Conservation (phyloP, 768 basidiomycete species). For the Xerocomus potaroensis region DNA sequence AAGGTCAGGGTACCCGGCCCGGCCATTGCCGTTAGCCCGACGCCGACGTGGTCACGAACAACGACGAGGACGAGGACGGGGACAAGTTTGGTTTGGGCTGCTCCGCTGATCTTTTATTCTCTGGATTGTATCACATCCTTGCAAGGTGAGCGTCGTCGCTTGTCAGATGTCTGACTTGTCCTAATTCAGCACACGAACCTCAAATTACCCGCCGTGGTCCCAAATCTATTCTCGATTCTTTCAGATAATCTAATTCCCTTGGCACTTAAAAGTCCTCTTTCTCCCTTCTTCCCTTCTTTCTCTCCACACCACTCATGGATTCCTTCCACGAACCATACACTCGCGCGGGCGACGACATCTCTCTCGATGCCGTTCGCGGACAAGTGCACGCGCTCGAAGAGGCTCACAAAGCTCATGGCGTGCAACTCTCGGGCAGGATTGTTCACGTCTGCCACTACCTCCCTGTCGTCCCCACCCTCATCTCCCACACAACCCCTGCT, state of each 20-base stretch:
- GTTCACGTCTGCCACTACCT: slow-evolving; percentile 92
- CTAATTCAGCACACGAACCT: slow-evolving; percentile 23
- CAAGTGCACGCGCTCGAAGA: slow-evolving; percentile 71
- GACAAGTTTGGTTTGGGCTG: no score
- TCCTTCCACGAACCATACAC: slow-evolving; percentile 71
- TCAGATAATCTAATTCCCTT: slow-evolving; percentile 25
- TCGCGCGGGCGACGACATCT: slow-evolving; percentile 58
- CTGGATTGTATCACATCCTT: background rate
- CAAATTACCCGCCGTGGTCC: slow-evolving; percentile 19
- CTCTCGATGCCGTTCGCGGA: slow-evolving; percentile 67
- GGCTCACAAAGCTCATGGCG: slow-evolving; percentile 62
- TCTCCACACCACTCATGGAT: slow-evolving; percentile 45
- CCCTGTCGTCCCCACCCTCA: slow-evolving; percentile 67
- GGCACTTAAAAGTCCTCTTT: slow-evolving; percentile 18
- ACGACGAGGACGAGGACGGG: background rate
- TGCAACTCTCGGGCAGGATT: slow-evolving; percentile 80
- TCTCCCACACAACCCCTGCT: slow-evolving; percentile 31
- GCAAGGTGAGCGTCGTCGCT: background rate
- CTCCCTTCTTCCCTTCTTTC: background rate
- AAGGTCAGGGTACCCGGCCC: slow-evolving; percentile 15
- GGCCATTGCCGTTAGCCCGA: slow-evolving; percentile 12
- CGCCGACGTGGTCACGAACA: background rate
- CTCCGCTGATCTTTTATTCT: no score
- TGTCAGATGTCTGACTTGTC: slow-evolving; percentile 8
- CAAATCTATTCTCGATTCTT: slow-evolving; percentile 25